Conservation (phyloP, 495 filamentous ascomycete genomes). For the Podospora tetraspora region DNA sequence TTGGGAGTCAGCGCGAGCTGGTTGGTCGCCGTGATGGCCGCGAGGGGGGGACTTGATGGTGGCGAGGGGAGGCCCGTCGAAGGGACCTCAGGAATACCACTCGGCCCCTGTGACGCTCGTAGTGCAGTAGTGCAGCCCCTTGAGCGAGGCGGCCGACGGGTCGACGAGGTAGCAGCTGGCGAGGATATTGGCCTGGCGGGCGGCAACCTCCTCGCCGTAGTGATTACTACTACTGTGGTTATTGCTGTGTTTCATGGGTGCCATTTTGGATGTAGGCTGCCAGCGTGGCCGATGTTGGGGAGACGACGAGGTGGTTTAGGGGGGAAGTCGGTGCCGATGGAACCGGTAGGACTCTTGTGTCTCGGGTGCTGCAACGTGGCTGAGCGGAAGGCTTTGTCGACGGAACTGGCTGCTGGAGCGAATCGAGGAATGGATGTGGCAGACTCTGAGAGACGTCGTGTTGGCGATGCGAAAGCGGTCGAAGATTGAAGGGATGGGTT, state of each 20-base stretch:
- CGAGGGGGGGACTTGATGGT: conserved; percentile 77
- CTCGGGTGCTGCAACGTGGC: not conserved
- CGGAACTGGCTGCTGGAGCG: not conserved
- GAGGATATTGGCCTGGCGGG: conserved; percentile 59
- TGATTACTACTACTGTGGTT: conserved; percentile 66
- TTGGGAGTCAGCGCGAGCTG: conserved; percentile 54
- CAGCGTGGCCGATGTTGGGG: conserved; percentile 25
- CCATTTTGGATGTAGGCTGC: conserved; percentile 44
- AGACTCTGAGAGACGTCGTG: not conserved
- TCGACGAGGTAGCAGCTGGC: conserved; percentile 81
- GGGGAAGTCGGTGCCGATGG: not conserved
- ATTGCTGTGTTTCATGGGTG: conserved; percentile 59
- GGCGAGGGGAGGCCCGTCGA: conserved; percentile 68
- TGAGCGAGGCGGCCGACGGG: conserved; percentile 42
- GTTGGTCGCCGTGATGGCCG: conserved; percentile 56
- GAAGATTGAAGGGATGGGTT: not conserved
- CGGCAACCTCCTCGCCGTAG: conserved; percentile 54
- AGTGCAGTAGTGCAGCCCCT: conserved; percentile 92
- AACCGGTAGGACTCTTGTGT: not conserved
- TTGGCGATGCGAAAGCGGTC: not conserved
- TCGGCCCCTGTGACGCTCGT: conserved; percentile 68
- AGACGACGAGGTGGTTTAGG: not conserved
- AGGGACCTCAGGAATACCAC: conserved; percentile 97
- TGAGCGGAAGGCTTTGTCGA: not conserved
- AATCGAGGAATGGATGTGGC: not conserved